Conservation (phyloP, 169 alveolate species). For the Plasmodium falciparum region DNA sequence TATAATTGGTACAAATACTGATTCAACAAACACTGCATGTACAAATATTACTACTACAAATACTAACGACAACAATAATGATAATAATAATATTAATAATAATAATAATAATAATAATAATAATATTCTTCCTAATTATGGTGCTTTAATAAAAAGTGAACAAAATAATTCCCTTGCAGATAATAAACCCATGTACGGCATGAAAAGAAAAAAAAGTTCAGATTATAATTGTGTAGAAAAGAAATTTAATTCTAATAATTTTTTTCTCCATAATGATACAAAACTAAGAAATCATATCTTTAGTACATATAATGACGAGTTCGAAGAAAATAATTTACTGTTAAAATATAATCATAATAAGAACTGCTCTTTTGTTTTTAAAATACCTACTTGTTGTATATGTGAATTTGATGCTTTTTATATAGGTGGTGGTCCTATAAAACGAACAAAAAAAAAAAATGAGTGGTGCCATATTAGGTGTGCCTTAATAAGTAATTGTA, state of each 20-base stretch:
- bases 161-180: neutral
- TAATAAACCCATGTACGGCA: neutral
- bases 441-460: conserved; percentile 82
- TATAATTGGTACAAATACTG: neutral
- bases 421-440: conserved; percentile 88
- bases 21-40: neutral
- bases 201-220: neutral
- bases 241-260: neutral
- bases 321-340: conserved; percentile 16
- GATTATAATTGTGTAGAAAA: no score
- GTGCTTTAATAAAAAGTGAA: neutral
- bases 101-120: neutral
- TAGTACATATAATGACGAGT: neutral
- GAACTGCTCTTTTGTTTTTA: conserved; percentile 46
- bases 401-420: conserved; percentile 85
- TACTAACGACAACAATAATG: neutral
- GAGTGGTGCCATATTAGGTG: conserved; percentile 88
- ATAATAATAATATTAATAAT: neutral
- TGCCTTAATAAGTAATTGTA: conserved; percentile 76
- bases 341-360: conserved; percentile 34
- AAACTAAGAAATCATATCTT: conserved; percentile 3
- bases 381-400: conserved; percentile 83
- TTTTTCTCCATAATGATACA: neutral
- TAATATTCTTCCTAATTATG: neutral
- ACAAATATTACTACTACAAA: neutral